These are phyloP conservation scores for Torrubiellomyces zombiae DNA, from an alignment of 2,329 filamentous ascomycete genomes.

Conservation along the genomic window DNA sequence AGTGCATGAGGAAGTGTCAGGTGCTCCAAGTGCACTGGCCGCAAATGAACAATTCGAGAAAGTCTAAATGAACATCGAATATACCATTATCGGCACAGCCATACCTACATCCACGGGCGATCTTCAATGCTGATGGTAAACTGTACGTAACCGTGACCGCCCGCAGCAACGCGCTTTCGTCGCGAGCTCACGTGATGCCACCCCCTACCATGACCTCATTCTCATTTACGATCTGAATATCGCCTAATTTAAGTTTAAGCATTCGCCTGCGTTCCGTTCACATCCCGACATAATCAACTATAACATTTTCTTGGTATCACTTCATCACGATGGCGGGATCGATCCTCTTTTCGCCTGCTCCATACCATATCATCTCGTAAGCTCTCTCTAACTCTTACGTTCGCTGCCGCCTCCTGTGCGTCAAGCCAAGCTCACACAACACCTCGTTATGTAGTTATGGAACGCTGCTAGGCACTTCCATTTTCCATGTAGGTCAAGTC, in stretches of 20 bases:
- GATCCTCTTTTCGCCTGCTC: conserved; percentile 44
- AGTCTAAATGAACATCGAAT: too few species aligned
- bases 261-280: too few species aligned
- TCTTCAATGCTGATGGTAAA: too few species aligned
- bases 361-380: conserved; percentile 64
- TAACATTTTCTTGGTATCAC: neutral
- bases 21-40: too few species aligned
- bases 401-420: conserved; percentile 3
- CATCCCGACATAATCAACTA: too few species aligned
- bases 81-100: too few species aligned
- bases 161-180: conserved; percentile 9
- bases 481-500: conserved; percentile 58
- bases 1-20: neutral
- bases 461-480: conserved; percentile 67
- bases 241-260: neutral
- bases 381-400: too few species aligned
- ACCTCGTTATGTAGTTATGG: conserved; percentile 50
- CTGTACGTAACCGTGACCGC: conserved; percentile 1
- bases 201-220: conserved; percentile 4
- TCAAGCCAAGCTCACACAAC: conserved; percentile 7
- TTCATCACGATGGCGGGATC: conserved; percentile 25
- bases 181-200: conserved; percentile 16
- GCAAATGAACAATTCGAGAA: too few species aligned
- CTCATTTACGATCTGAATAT: too few species aligned
- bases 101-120: too few species aligned